Evolutionary conservation across 352 stramenopile genomes (phyloP), one percentile per base, ranked within the genome.

Genomic region (Globisporangium viniferum): DNA sequence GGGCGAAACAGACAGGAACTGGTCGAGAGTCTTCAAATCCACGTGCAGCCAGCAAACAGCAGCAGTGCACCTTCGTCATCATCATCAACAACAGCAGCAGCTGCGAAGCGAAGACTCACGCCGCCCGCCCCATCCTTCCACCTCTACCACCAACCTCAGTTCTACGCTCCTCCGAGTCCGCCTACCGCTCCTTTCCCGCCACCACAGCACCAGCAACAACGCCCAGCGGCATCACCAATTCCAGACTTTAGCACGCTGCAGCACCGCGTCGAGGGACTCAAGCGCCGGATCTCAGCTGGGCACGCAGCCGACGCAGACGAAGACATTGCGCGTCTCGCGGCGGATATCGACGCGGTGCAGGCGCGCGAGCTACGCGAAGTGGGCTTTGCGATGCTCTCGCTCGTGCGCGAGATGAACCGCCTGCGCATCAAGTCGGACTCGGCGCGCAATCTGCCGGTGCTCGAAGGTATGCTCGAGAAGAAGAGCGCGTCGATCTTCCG

Each of bases 401-500:
- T 91, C 5, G 71, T 91, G 62, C 77, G 73, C 18, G 80, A 91
- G 41, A 79, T 91, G 73, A 75, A 86, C 22, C 77, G 76, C 0
- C 64, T 89, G 53, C 72, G 77, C 24, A 58, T 82, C 33, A 75
- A 75, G 41, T 73, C 72, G 0, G 72, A 83, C 35, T 53, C 67
- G 57, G 63, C 66, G 5, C 67, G 72, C 35, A 74, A 78, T 18
- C 49, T 92, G 29, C 84, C 84, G 3, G 67, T 84, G 24, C 69
- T 92, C 20, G 81, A 92, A 71, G 84, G 84, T n/a, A 71, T 83
- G 59, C 64, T 92, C 31, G 84, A 92, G 51, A 90, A 90, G 71
- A 92, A 92, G 68, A 92, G 84, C 61, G 81, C 80, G 59, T 92
- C 84, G 7, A 89, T 92, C 54, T 90, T 90, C 56, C 81, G 84